Base-by-base conservation (phyloP, 2,329 filamentous ascomycete species). In the Sporothrix luriei region DNA sequence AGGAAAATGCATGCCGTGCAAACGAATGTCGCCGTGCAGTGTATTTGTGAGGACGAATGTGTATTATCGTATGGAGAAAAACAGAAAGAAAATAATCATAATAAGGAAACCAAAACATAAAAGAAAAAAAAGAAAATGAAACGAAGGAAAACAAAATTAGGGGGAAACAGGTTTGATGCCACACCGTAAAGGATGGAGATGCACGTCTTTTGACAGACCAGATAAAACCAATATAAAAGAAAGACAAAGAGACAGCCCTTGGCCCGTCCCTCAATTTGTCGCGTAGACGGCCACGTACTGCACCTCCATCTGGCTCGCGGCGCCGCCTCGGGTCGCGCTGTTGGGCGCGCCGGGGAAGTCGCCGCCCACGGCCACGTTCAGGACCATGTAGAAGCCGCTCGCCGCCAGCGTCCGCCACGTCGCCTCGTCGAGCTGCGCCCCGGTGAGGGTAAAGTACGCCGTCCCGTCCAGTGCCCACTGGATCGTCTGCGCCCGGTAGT, bases 311-410 rank as follows among this genome's bases (percentile, higher is more conserved):
- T 75, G 75, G 73, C 70, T 73, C 13, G 68, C 73, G 52, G 74
- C 74, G 29, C 76, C 75, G 49, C 70, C 72, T 46, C 68, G 16
- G 2, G 74, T 77, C 24, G 62, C 57, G n/a, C 33, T 40, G 73
- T 83, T 82, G 3, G 84, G 83, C 16, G 75, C 21, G 4, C 84
- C 84, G 81, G 73, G 48, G 46, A 81, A 83, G 70, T 78, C 77
- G 51, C 84, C 84, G 21, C 84, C 84, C 51, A 86, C 80, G 67
- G 84, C 84, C 6, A 86, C 78, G 71, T 87, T 86, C 61, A 87
- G 77, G 66, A 86, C 80, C 62, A 86, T 75, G 73, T 80, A 84
- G 69, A 83, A 74, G 0, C 84, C 82, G 67, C 78, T 82, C 72
- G 85, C 81, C 7, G 82, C 82, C 3, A 87, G 76, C 3, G 78